These are phyloP conservation scores for Boletus smithii DNA, from an alignment of 1,284 basidiomycete species.

Conservation along the genomic window DNA sequence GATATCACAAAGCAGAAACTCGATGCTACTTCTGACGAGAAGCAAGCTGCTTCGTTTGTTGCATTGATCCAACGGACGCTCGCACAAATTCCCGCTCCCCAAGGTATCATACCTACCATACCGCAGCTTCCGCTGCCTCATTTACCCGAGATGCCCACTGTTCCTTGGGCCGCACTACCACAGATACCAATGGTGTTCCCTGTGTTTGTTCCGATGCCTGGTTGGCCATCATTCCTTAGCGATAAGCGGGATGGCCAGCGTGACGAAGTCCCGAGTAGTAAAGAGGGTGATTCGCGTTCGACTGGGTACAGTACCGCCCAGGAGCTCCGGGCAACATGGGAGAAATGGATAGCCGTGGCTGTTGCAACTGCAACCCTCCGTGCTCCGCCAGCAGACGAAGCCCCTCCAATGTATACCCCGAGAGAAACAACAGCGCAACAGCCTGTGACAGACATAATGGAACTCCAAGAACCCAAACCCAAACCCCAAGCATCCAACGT, in stretches of 20 bases:
- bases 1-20: conserved; percentile 18
- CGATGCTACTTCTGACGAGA: conserved; percentile 48
- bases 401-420: conserved; percentile 70
- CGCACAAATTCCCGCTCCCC: conserved; percentile 62
- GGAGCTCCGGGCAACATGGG: conserved; percentile 64
- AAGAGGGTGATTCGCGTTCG: conserved; percentile 34
- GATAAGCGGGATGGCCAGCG: conserved; percentile 39
- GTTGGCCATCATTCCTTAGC: conserved; percentile 61
- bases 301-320: conserved; percentile 48
- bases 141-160: conserved; percentile 49
- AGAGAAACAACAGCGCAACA: conserved; percentile 35
- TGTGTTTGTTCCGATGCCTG: conserved; percentile 66
- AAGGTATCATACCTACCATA: conserved; percentile 53
- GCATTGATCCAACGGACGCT: conserved; percentile 73
- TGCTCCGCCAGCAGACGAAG: conserved; percentile 46
- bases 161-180: conserved; percentile 64
- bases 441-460: conserved; percentile 1
- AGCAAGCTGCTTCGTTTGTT: conserved; percentile 66
- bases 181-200: conserved; percentile 80
- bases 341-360: conserved; percentile 65
- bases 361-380: conserved; percentile 45
- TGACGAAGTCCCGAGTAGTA: conserved; percentile 33
- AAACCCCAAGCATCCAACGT: conserved; percentile 10
- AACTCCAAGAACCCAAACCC: conserved; percentile 14
- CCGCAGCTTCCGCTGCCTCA: conserved; percentile 57